These are phyloP conservation scores for Astrothelium subdiscretum DNA, from an alignment of 495 filamentous ascomycete genomes.

Conservation along the genomic window DNA sequence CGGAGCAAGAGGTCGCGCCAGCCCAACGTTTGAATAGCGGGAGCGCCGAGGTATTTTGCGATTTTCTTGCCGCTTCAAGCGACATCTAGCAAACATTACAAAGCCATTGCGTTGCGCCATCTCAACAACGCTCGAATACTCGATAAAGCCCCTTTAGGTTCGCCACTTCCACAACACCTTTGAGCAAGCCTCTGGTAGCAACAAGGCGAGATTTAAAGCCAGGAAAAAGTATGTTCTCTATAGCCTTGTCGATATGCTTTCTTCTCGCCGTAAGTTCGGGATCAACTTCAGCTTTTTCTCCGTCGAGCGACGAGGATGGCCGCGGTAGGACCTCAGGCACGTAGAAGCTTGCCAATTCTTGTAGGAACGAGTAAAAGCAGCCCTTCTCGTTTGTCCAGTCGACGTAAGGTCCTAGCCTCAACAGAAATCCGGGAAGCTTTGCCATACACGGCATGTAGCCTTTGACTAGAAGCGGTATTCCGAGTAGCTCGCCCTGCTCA, in stretches of 20 bases:
- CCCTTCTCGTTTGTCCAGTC: conserved; percentile 74
- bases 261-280: conserved; percentile 45
- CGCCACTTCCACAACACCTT: conserved; percentile 77
- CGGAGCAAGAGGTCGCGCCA: too few relatives aligned
- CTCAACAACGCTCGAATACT: conserved; percentile 92
- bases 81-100: too few relatives aligned
- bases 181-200: conserved; percentile 67
- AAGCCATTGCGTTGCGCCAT: not conserved
- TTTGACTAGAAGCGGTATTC: conserved; percentile 76
- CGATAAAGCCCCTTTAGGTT: conserved; percentile 90
- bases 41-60: too few relatives aligned
- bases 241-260: conserved; percentile 43
- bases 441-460: conserved; percentile 76
- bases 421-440: conserved; percentile 80
- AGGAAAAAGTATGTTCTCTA: conserved; percentile 70
- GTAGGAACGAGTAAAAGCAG: conserved; percentile 78
- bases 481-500: conserved; percentile 59
- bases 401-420: conserved; percentile 79
- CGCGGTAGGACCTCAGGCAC: conserved; percentile 73
- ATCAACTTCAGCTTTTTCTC: conserved; percentile 28
- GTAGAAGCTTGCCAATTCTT: conserved; percentile 85
- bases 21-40: too few relatives aligned
- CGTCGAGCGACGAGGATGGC: conserved; percentile 27
- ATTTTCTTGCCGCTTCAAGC: too few relatives aligned
- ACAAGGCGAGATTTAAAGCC: conserved; percentile 74